phyloP scores from a whole-genome alignment of 2,329 filamentous ascomycete genomes.

The Paramyrothecium sp. region DNA sequence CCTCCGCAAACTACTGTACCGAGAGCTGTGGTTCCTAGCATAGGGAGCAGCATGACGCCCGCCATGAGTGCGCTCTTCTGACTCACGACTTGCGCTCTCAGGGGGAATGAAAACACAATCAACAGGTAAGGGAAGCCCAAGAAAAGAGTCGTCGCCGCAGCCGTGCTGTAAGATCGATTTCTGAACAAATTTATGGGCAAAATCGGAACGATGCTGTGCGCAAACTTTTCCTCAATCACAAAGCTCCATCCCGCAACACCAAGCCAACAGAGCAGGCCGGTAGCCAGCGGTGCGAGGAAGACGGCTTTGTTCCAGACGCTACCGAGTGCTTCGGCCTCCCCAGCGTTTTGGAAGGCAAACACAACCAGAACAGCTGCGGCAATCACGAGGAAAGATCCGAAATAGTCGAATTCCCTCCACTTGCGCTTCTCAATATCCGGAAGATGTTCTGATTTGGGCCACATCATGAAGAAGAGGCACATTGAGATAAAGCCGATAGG shows the following conservation, averaged over 20 bases:
- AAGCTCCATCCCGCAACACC: conserved; percentile 26
- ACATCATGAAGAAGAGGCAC: conserved; percentile 44
- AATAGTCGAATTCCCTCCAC: conserved; percentile 51
- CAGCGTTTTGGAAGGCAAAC: conserved; percentile 56
- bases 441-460: conserved; percentile 45
- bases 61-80: conserved; percentile 42
- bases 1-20: conserved; percentile 42
- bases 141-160: conserved; percentile 43
- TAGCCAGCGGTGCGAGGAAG: conserved; percentile 28
- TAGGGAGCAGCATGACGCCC: conserved; percentile 51
- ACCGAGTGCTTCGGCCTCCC: conserved; percentile 19
- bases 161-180: conserved; percentile 43
- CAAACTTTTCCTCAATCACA: conserved; percentile 18
- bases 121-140: conserved; percentile 50
- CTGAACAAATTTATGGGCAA: conserved; percentile 48
- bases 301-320: conserved; percentile 40
- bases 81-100: conserved; percentile 50
- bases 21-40: conserved; percentile 46
- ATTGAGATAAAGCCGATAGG: conserved; percentile 48
- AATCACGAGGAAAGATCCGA: conserved; percentile 53
- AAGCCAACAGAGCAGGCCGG: conserved; percentile 24
- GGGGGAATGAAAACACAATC: conserved; percentile 47
- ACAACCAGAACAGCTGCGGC: conserved; percentile 53
- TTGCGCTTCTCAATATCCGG: conserved; percentile 33
- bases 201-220: conserved; percentile 31